phyloP scores from a whole-genome alignment of 2,329 filamentous ascomycete genomes.

The Verticillium isaacii region DNA sequence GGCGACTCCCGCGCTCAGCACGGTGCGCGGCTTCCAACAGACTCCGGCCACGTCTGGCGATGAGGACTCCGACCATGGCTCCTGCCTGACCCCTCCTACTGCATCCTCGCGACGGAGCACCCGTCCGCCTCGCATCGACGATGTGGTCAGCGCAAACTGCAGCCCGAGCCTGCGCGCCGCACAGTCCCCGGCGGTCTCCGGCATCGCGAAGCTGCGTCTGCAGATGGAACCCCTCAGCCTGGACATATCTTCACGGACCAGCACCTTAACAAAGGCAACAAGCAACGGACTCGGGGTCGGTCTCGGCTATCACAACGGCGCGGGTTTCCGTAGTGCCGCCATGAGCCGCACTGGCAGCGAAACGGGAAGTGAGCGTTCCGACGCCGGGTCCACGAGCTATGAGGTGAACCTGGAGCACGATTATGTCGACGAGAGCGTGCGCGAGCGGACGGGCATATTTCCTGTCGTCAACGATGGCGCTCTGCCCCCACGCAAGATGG shows the following conservation, averaged over 20 bases:
- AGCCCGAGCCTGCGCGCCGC: conserved; percentile 53
- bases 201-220: conserved; percentile 77
- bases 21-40: conserved; percentile 52
- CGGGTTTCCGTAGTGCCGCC: conserved; percentile 46
- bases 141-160: conserved; percentile 59
- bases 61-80: conserved; percentile 50
- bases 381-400: conserved; percentile 68
- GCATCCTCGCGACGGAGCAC: conserved; percentile 25
- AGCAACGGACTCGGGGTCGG: conserved; percentile 37
- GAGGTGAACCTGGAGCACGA: conserved; percentile 81
- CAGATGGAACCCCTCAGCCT: conserved; percentile 77
- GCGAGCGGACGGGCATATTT: conserved; percentile 36
- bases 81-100: conserved; percentile 12
- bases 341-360: conserved; percentile 50
- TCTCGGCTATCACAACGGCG: conserved; percentile 17
- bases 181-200: conserved; percentile 55
- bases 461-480: conserved; percentile 49
- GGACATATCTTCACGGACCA: conserved; percentile 48
- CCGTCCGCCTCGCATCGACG: conserved; percentile 38
- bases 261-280: conserved; percentile 46
- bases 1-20: conserved; percentile 45
- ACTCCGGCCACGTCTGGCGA: conserved; percentile 51
- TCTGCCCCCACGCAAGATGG: conserved; percentile 72
- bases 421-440: conserved; percentile 67
- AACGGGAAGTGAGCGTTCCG: conserved; percentile 56